A percentile compares a stretch with the other conserved stretches of the same genome.
phyloP scores from a whole-genome alignment of 306 rosid genomes.

The Erythrophleum fordii region DNA sequence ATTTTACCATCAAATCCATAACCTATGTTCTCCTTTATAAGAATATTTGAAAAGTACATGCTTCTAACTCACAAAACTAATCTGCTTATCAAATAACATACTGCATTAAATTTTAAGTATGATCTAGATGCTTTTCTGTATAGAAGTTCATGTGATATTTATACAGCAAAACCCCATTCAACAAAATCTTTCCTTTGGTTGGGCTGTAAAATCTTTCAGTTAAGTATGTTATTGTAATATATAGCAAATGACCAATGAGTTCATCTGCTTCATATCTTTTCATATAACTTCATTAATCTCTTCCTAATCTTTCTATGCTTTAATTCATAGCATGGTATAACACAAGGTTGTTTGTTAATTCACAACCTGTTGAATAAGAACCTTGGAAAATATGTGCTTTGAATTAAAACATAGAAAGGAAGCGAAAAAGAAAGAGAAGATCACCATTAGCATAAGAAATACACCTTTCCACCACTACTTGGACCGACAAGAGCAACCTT shows the following conservation, averaged over 20 bases:
- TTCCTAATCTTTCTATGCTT: constrained; percentile 12
- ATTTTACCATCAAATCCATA: constrained; percentile 54
- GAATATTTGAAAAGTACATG: constrained; percentile 77
- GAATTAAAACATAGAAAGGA: constrained; percentile 11
- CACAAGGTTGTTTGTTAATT: too few relatives aligned
- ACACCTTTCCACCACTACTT: constrained; percentile 85
- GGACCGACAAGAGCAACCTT: constrained; percentile 91
- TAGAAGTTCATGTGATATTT: constrained; percentile 70
- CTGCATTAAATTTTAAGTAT: not conserved
- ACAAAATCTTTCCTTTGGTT: constrained; percentile 60
- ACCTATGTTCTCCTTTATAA: constrained; percentile 71
- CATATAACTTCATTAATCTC: constrained; percentile 5
- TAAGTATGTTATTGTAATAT: constrained; percentile 84
- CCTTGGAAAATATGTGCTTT: constrained; percentile 24
- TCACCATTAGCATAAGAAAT: constrained; percentile 12
- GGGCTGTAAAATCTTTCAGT: constrained; percentile 88
- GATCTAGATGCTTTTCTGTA: constrained; percentile 63
- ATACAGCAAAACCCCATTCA: constrained; percentile 72
- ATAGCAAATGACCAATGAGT: constrained; percentile 39
- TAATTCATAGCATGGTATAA: too few relatives aligned
- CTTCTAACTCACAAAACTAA: constrained; percentile 79
- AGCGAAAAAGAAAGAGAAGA: constrained; percentile 1
- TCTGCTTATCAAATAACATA: constrained; percentile 44
- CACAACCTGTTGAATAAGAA: too few relatives aligned
- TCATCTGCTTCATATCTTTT: not conserved